These are phyloP conservation scores for Lepidium sativum DNA, from an alignment of 345 rosid species.

Conservation along the genomic window DNA sequence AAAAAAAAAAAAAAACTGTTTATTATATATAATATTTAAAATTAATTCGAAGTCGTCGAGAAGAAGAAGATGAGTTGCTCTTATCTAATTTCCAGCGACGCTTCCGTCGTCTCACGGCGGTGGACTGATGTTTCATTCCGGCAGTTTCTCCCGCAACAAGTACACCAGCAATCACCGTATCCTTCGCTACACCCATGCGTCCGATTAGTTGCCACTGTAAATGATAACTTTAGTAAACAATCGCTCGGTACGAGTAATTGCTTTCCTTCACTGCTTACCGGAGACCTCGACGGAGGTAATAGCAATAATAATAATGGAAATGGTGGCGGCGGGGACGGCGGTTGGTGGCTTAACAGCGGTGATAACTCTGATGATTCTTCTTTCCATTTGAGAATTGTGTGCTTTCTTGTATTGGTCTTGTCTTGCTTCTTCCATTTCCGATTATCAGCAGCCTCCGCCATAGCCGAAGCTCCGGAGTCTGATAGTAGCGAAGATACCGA, in stretches of 20 bases:
- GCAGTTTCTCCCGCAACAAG: slow-evolving; percentile 11
- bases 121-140: background rate
- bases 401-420: slow-evolving; percentile 24
- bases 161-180: slow-evolving; percentile 3
- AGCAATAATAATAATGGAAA: slow-evolving; percentile 15
- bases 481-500: slow-evolving; percentile 15
- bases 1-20: background rate
- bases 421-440: slow-evolving; percentile 36
- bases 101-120: slow-evolving; percentile 5
- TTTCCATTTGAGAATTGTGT: slow-evolving; percentile 3
- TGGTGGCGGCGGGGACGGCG: slow-evolving; percentile 12
- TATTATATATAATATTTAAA: background rate
- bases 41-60: background rate
- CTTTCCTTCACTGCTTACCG: background rate
- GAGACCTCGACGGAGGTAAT: background rate
- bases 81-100: slow-evolving; percentile 16
- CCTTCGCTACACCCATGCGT: background rate
- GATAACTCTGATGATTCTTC: slow-evolving; percentile 25
- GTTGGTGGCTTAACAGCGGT: slow-evolving; percentile 29
- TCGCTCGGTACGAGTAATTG: background rate
- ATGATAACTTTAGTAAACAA: slow-evolving; percentile 3
- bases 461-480: slow-evolving; percentile 21
- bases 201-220: slow-evolving; percentile 1
- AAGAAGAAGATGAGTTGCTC: slow-evolving; percentile 25
- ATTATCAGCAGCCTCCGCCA: slow-evolving; percentile 41